phyloP scores from a whole-genome alignment of 805 yeast species.

The Zygoascus ofunaensis region DNA sequence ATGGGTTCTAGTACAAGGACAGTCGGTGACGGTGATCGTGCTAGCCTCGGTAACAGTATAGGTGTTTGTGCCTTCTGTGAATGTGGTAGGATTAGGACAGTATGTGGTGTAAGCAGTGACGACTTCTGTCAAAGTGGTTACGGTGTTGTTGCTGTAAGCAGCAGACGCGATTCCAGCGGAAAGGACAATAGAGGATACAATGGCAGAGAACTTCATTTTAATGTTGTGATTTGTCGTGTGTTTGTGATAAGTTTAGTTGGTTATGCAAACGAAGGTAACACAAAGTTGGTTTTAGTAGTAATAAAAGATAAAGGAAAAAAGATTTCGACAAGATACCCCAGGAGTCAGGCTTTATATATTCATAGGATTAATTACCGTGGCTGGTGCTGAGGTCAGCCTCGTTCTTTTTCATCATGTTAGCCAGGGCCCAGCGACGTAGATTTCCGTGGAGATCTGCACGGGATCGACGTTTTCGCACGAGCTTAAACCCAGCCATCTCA shows the following conservation, averaged over 20 bases:
- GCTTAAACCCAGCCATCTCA: no score
- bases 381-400: background rate
- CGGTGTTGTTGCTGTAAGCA: conserved; percentile 34
- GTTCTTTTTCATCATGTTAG: no score
- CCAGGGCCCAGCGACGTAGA: no score
- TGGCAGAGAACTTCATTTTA: conserved; percentile 20
- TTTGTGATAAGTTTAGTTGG: background rate
- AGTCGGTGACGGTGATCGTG: conserved; percentile 77
- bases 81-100: conserved; percentile 69
- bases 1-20: conserved; percentile 65
- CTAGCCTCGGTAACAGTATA: conserved; percentile 70
- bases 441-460: no score
- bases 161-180: conserved; percentile 31
- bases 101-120: conserved; percentile 71
- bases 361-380: no score
- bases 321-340: no score
- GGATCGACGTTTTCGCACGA: no score
- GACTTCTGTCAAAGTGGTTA: conserved; percentile 30
- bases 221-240: background rate
- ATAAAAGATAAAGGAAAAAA: no score
- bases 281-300: conserved; percentile 7
- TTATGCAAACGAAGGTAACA: conserved; percentile 10
- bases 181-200: conserved; percentile 15
- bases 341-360: no score
- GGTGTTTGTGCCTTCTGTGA: conserved; percentile 57